Conservation (phyloP, 2,329 filamentous ascomycete species). For the Epichloe hybrida region DNA sequence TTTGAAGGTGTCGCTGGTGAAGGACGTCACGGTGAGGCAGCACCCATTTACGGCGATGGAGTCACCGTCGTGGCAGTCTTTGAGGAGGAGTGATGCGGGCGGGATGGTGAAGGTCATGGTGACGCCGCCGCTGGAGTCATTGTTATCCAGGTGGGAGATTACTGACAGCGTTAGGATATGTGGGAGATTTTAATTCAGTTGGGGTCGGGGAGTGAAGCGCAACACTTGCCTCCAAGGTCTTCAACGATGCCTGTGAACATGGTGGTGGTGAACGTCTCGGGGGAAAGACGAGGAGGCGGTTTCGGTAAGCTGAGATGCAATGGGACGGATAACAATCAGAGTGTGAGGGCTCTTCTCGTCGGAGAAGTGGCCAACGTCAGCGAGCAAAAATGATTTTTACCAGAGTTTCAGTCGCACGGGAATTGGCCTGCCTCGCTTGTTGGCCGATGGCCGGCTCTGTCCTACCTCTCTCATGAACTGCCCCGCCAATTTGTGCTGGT, state of each 20-base stretch:
- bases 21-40: constrained; percentile 73
- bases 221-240: constrained; percentile 69
- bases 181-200: background rate
- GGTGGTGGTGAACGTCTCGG: constrained; percentile 5
- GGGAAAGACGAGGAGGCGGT: background rate
- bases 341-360: background rate
- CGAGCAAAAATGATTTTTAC: background rate
- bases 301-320: background rate
- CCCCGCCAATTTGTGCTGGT: background rate
- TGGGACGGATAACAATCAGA: background rate
- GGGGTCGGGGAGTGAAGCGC: too few relatives aligned
- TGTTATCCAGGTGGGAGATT: constrained; percentile 65
- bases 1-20: constrained; percentile 51
- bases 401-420: background rate
- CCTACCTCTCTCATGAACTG: background rate
- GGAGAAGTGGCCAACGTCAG: background rate
- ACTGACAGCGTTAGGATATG: constrained; percentile 36
- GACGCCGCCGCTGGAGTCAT: constrained; percentile 76
- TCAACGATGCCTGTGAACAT: constrained; percentile 98
- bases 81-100: constrained; percentile 57
- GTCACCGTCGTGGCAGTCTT: constrained; percentile 76
- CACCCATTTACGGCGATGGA: constrained; percentile 93
- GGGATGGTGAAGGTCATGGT: constrained; percentile 72
- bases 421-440: too few relatives aligned
- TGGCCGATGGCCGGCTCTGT: background rate